A percentile compares a stretch with the other conserved stretches of the same genome.
Conservation (phyloP, 2,329 filamentous ascomycete species). For the Pseudopithomyces maydicus region DNA sequence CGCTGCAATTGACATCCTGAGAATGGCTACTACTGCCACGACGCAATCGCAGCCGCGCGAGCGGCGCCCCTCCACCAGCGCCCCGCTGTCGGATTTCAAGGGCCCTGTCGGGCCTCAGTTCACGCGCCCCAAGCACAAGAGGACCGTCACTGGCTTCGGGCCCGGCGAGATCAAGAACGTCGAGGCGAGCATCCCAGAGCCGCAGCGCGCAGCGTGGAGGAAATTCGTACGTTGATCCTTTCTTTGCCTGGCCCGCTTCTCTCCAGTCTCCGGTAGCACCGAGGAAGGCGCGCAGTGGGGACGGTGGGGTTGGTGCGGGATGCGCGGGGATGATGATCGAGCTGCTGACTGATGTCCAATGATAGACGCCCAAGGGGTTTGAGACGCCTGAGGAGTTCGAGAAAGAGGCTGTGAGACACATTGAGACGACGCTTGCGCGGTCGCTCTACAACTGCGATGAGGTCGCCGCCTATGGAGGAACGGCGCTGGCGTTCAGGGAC, state of each 20-base stretch:
- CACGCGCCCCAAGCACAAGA: conserved; percentile 92
- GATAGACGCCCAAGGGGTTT: conserved; percentile 70
- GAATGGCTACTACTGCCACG: conserved; percentile 36
- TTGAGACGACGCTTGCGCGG: conserved; percentile 93
- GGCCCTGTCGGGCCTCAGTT: conserved; percentile 82
- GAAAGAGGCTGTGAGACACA: conserved; percentile 86
- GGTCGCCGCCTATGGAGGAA: conserved; percentile 85
- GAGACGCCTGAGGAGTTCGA: conserved; percentile 79
- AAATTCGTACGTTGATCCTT: conserved; percentile 58
- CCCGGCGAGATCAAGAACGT: conserved; percentile 90
- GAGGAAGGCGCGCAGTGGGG: conserved; percentile 1
- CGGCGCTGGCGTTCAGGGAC: conserved; percentile 90
- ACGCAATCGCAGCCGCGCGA: conserved; percentile 60
- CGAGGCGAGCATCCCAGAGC: conserved; percentile 88
- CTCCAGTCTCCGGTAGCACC: neutral
- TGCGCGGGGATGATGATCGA: neutral
- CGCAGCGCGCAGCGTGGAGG: conserved; percentile 77
- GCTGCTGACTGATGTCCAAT: conserved; percentile 16
- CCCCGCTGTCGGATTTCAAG: conserved; percentile 83
- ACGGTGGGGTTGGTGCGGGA: conserved; percentile 23
- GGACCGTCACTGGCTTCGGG: conserved; percentile 94
- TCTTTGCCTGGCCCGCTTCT: neutral
- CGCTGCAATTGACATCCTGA: conserved; percentile 35
- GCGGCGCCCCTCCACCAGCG: conserved; percentile 79
- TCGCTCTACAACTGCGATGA: conserved; percentile 99